Base-by-base conservation (phyloP, 192 early-diverging fungal genomes). In the Haplosporangium gracile region DNA sequence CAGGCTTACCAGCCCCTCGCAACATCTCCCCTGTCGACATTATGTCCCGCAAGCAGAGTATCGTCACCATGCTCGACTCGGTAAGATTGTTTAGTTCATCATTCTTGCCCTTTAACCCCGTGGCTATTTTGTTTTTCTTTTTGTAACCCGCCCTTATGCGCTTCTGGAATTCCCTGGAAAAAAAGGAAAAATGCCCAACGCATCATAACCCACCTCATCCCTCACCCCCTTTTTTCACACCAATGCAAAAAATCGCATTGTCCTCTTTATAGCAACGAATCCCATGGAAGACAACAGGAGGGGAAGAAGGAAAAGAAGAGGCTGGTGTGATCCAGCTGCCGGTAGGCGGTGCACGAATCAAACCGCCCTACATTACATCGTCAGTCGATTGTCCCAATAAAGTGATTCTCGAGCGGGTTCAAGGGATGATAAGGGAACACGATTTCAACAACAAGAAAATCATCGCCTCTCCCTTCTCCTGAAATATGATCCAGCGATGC, bases 371-470 rank as follows among this genome's bases (percentile, higher is more conserved):
- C 53, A 49, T 85, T 7, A 53, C 88, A 18, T 74, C 78, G 24
- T 80, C 89, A 43, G 81, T 92, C 45, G 79, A 87, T 10, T 91
- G 91, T 70, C 71, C 79, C n/a, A 92, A 88, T 63, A 76, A 38
- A 24, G 87, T 92, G 40, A 82, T 92, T 32, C 80, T 76, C 13
- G 81, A 89, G 68, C 82, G 91, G 70, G 88, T 92, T 76, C 87
- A 84, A 74, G 85, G 87, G 45, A 85, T 92, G 70, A 68, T 92
- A 6, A 78, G 81, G 70, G 76, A 77, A 20, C 49, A 65, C 32
- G 60, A 65, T 65, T 81, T 63, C 70, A 65, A 20, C n/a, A 72
- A 24, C 8, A 13, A 24, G 43, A 60, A 68, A 26, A 40, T 32
- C 11, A 43, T 65, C 51, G 29, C 74, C n/a, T 42, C 16, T 24